Percentiles rank a stretch among this genome's conserved stretches.
These are phyloP conservation scores for Ilex aquifolium DNA, from an alignment of 257 asterid genomes.

Conservation along the genomic window DNA sequence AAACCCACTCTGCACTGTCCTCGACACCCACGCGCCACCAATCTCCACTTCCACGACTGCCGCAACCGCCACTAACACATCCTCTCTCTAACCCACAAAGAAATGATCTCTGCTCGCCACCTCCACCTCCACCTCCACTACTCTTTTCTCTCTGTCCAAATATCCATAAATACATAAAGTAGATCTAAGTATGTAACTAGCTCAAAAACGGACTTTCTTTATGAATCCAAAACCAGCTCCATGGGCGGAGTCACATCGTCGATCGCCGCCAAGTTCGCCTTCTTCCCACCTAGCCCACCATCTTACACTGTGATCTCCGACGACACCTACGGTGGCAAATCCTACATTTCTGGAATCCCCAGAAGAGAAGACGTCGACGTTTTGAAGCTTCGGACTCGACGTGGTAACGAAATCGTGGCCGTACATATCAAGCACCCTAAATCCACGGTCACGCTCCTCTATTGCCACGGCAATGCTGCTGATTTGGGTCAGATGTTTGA, in stretches of 20 bases:
- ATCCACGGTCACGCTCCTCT: conserved; percentile 80
- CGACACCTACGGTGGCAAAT: conserved; percentile 45
- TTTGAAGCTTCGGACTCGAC: conserved; percentile 74
- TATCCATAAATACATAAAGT: background rate
- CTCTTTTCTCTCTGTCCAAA: background rate
- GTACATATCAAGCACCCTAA: conserved; percentile 79
- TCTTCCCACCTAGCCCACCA: conserved; percentile 93
- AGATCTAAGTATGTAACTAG: background rate
- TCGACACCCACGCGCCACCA: conserved; percentile 4
- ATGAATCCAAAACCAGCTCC: background rate
- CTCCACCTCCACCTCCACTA: too few species aligned
- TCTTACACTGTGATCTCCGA: conserved; percentile 79
- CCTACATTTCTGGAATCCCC: conserved; percentile 75
- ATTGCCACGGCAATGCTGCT: conserved; percentile 98
- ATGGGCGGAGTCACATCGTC: conserved; percentile 99
- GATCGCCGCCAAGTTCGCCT: conserved; percentile 97
- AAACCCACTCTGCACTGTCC: too few species aligned
- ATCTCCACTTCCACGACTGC: background rate
- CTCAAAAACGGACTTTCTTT: background rate
- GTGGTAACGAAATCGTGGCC: conserved; percentile 87
- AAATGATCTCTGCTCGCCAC: background rate
- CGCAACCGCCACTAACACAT: background rate
- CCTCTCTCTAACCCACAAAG: background rate
- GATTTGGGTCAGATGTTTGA: conserved; percentile 99
- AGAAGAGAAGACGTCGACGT: conserved; percentile 74